These are phyloP conservation scores for Schizopora paradoxa DNA, from an alignment of 1,284 basidiomycete genomes.

Conservation along the genomic window DNA sequence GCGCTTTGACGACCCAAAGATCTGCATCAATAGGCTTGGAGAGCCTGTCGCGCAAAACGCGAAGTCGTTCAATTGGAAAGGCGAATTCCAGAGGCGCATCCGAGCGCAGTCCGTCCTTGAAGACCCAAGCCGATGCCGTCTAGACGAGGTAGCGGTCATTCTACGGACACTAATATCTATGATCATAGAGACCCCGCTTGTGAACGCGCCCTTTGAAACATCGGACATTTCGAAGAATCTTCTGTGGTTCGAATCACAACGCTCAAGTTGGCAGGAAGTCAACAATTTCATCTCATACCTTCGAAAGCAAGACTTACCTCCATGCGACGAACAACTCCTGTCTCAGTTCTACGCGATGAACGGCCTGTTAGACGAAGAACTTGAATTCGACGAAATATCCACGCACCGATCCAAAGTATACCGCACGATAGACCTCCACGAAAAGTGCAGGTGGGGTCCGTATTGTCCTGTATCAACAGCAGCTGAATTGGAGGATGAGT, in stretches of 20 bases:
- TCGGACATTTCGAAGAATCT: constrained; percentile 43
- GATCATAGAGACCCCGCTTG: constrained; percentile 36
- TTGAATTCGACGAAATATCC: constrained; percentile 37
- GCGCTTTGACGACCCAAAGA: constrained; percentile 47
- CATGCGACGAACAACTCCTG: constrained; percentile 40
- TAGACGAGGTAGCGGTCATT: constrained; percentile 35
- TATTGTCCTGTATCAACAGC: too few species aligned
- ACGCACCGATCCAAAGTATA: constrained; percentile 55
- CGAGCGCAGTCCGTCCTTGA: constrained; percentile 42
- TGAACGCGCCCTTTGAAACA: constrained; percentile 23
- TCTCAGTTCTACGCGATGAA: constrained; percentile 49
- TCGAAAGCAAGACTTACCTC: constrained; percentile 37
- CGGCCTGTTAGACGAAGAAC: constrained; percentile 46
- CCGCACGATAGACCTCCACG: constrained; percentile 42
- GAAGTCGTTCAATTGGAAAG: constrained; percentile 45
- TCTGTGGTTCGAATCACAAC: too few species aligned
- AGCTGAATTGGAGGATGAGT: constrained; percentile 38
- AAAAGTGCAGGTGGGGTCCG: constrained; percentile 58
- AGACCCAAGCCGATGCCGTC: constrained; percentile 29
- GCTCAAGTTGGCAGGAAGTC: too few species aligned
- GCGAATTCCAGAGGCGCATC: constrained; percentile 44
- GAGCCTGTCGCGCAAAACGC: constrained; percentile 20
- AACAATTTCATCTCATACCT: constrained; percentile 36
- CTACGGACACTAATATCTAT: constrained; percentile 47
- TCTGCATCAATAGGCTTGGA: constrained; percentile 41